phyloP scores from a whole-genome alignment of 2,329 filamentous ascomycete species.

The Cercospora sp. region DNA sequence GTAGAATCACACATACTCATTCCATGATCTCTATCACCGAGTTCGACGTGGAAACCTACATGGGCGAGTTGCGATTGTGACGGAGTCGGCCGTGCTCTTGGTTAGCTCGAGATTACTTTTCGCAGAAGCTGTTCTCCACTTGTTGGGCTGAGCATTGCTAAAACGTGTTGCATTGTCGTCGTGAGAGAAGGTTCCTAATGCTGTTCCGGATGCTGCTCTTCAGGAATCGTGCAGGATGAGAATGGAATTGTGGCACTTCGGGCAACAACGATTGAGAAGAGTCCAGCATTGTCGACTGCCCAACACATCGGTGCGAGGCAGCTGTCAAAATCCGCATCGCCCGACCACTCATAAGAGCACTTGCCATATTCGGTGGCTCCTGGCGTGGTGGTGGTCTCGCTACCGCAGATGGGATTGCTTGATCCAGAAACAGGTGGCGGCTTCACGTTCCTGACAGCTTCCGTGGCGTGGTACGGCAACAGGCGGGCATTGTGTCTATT shows the following conservation, averaged over 20 bases:
- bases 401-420: not conserved
- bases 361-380: not conserved
- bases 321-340: too few species aligned
- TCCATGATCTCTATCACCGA: not conserved
- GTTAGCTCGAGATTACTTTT: not conserved
- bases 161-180: too few species aligned
- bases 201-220: too few species aligned
- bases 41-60: not conserved
- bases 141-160: not conserved
- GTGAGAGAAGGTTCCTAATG: too few species aligned
- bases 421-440: not conserved
- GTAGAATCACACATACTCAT: not conserved
- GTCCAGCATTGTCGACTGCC: too few species aligned
- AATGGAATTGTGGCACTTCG: too few species aligned
- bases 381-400: not conserved
- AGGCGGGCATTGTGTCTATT: not conserved
- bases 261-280: too few species aligned
- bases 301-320: not conserved
- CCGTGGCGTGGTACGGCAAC: not conserved
- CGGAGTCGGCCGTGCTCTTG: not conserved
- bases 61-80: not conserved
- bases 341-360: not conserved
- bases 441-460: not conserved
- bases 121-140: not conserved
- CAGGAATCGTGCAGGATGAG: too few species aligned